A percentile compares a stretch with the other conserved stretches of the same genome.
Conservation (phyloP, 108 stramenopile species). For the Cyclotella atomus region DNA sequence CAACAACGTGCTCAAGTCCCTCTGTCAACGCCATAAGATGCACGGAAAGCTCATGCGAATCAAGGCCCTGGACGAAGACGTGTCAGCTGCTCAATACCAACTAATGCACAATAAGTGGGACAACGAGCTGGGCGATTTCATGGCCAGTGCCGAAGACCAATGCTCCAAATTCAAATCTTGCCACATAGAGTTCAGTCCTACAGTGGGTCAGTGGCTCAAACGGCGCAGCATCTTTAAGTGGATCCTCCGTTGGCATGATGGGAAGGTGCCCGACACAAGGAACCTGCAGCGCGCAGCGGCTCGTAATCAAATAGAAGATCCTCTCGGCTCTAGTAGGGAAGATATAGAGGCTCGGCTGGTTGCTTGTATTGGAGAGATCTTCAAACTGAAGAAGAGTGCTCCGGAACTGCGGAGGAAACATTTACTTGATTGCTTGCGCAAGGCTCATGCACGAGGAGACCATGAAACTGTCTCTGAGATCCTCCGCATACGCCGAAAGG, state of each 20-base stretch:
- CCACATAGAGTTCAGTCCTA: not conserved
- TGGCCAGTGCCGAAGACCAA: not conserved
- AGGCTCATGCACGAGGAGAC: not conserved
- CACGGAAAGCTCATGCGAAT: not conserved
- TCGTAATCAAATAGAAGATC: not conserved
- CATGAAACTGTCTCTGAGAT: not conserved
- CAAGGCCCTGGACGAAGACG: not conserved
- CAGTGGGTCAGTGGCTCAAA: not conserved
- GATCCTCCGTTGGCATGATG: conserved; percentile 6
- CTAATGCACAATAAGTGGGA: conserved; percentile 3
- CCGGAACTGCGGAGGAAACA: not conserved
- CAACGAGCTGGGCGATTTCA: conserved; percentile 7
- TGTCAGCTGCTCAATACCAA: not conserved
- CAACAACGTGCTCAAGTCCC: not conserved
- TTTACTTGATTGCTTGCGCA: not conserved
- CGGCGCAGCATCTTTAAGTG: not conserved
- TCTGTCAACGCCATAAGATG: not conserved
- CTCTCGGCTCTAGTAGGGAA: not conserved
- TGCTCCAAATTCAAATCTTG: conserved; percentile 3
- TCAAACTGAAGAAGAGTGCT: not conserved
- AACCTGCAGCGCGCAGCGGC: conserved; percentile 1
- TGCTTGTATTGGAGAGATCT: not conserved
- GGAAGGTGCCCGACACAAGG: conserved; percentile 6
- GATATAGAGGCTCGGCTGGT: not conserved
- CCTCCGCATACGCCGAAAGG: not conserved